Conservation (phyloP, 2,329 filamentous ascomycete genomes). For the Ophiocordyceps camponoti-floridani region DNA sequence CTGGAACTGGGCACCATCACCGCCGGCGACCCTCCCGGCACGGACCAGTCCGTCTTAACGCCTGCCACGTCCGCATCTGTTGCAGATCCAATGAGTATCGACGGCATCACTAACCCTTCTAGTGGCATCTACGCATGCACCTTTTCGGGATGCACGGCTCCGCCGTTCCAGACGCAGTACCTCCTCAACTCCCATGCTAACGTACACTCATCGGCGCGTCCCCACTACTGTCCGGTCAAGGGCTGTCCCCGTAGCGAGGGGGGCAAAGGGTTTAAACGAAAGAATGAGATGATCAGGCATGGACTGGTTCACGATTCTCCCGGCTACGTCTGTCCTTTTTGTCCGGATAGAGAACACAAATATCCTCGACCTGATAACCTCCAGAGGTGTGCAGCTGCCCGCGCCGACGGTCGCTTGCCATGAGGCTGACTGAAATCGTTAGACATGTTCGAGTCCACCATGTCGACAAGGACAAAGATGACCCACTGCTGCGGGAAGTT, state of each 20-base stretch:
- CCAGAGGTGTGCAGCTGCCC: conserved; percentile 47
- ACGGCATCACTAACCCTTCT: conserved; percentile 34
- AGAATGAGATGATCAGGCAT: conserved; percentile 57
- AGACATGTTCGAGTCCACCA: conserved; percentile 92
- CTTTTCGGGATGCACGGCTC: conserved; percentile 45
- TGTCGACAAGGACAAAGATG: conserved; percentile 75
- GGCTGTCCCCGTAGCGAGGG: conserved; percentile 45
- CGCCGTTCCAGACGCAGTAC: conserved; percentile 61
- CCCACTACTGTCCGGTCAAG: conserved; percentile 46
- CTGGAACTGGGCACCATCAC: conserved; percentile 25
- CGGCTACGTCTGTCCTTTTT: conserved; percentile 92
- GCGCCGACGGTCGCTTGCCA: too few relatives aligned
- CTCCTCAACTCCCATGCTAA: conserved; percentile 66
- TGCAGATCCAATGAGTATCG: conserved; percentile 38
- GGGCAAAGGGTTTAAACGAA: conserved; percentile 52
- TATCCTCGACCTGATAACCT: conserved; percentile 93
- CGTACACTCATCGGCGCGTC: conserved; percentile 46
- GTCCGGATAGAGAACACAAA: conserved; percentile 79
- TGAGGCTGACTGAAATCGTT: conserved; percentile 2
- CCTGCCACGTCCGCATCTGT: conserved; percentile 20
- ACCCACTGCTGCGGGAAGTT: conserved; percentile 63
- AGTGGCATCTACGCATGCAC: conserved; percentile 39
- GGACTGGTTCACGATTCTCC: conserved; percentile 87
- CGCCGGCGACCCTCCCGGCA: conserved; percentile 26
- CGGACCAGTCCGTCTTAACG: conserved; percentile 24